Base-by-base conservation (phyloP, 1,139 yeast genomes). In the Sugiyamaella japonica region DNA sequence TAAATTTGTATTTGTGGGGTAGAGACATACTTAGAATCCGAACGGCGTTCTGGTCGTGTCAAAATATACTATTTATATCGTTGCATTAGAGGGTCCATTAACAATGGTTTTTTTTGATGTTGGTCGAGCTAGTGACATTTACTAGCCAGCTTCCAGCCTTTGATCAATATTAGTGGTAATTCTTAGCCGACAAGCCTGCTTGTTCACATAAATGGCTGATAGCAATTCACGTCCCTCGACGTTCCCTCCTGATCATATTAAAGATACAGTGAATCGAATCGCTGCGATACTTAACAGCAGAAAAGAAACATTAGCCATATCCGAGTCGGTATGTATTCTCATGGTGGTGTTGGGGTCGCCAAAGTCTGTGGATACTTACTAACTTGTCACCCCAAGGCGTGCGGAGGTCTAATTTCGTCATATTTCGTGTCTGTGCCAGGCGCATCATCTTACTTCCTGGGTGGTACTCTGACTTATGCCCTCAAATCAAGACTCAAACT, bases 361-460 rank as follows among this genome's bases (percentile, higher is more conserved):
- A 7, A 5, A 29, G n/a, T 29, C n/a, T n/a, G n/a, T n/a, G 34
- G 13, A 9, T 8, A 23, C n/a, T 12, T 37, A 37, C 50, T 47
- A 39, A 48, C 51, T 9, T 13, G 5, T 1, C 32, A 7, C 29
- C 6, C 36, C 34, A 3, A 66, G 69, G 95, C 96, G 0, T 89
- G 96, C 70, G 96, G 96, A 8, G 96, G 96, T 0, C 76, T 89
- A 29, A 73, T 89, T 8, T 85, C 95, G 5, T 88, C 96, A 0
- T 88, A 86, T 64, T 69, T 89, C 39, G 89, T 89, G 7, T 80
- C 93, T 0, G 83, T 86, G 2, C 91, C 95, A 0, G 96, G 96
- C 2, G 96, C 96, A 0, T 85, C 93, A 10, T 74, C 79, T 56
- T 89, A 86, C 71, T 89, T 86, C 65, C 87, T 86, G 59, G 96